Conservation (phyloP, 768 basidiomycete species). For the Pleurotus cornucopiae region DNA sequence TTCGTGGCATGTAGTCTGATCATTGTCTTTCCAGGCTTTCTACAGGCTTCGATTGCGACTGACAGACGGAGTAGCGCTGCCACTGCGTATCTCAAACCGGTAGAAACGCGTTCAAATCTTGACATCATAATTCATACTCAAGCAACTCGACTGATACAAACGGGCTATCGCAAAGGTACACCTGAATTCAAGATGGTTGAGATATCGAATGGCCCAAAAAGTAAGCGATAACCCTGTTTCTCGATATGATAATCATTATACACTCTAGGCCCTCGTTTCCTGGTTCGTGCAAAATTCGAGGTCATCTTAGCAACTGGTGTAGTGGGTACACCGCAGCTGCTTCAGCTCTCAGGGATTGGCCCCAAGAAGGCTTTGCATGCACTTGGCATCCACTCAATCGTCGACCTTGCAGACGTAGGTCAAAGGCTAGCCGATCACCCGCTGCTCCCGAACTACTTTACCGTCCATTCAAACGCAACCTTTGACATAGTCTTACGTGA, state of each 20-base stretch:
- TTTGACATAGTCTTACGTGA: slow-evolving; percentile 16
- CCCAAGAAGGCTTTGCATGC: slow-evolving; percentile 16
- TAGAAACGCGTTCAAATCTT: neutral
- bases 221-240: slow-evolving; percentile 1
- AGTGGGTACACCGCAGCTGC: slow-evolving; percentile 31
- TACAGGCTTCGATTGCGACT: slow-evolving; percentile 11
- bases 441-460: slow-evolving; percentile 17
- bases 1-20: neutral
- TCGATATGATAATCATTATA: neutral
- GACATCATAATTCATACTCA: neutral
- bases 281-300: slow-evolving; percentile 41
- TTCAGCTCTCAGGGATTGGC: slow-evolving; percentile 34
- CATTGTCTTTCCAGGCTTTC: slow-evolving; percentile 10
- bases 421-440: slow-evolving; percentile 33
- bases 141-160: neutral
- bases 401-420: slow-evolving; percentile 33
- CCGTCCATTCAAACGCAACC: slow-evolving; percentile 25
- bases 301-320: slow-evolving; percentile 42
- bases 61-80: slow-evolving; percentile 17
- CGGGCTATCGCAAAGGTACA: too few species aligned
- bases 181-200: slow-evolving; percentile 11
- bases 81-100: slow-evolving; percentile 15
- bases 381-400: slow-evolving; percentile 21
- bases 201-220: slow-evolving; percentile 12
- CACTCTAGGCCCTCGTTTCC: neutral